These are phyloP conservation scores for Amniculicola lignicola DNA, from an alignment of 495 filamentous ascomycete genomes.

Conservation along the genomic window DNA sequence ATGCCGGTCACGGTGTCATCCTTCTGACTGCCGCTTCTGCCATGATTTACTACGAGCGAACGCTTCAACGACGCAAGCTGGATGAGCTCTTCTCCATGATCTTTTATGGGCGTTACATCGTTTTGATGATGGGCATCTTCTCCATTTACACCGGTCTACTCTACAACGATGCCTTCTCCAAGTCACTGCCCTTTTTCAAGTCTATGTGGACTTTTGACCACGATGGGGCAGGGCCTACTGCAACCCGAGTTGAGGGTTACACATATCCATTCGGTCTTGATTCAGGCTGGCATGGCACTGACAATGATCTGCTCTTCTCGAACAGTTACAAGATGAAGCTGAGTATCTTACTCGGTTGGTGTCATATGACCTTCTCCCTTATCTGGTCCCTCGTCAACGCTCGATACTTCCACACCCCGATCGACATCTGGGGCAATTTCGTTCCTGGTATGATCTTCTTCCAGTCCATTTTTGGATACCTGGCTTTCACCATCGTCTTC, in stretches of 20 bases:
- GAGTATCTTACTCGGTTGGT: slow-evolving; percentile 92
- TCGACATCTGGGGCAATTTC: slow-evolving; percentile 97
- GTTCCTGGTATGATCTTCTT: slow-evolving; percentile 98
- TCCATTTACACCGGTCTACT: slow-evolving; percentile 96
- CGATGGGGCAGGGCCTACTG: slow-evolving; percentile 60
- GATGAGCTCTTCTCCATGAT: slow-evolving; percentile 97
- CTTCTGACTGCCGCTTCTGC: slow-evolving; percentile 75
- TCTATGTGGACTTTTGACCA: slow-evolving; percentile 86
- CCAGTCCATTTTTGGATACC: slow-evolving; percentile 97
- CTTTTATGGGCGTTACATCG: slow-evolving; percentile 97
- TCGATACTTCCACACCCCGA: slow-evolving; percentile 85
- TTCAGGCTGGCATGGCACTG: slow-evolving; percentile 93
- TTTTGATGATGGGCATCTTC: slow-evolving; percentile 95
- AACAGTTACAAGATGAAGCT: slow-evolving; percentile 99
- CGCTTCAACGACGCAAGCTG: slow-evolving; percentile 74
- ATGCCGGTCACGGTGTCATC: slow-evolving; percentile 86
- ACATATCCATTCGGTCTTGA: slow-evolving; percentile 94
- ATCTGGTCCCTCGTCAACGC: slow-evolving; percentile 91
- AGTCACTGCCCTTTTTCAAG: slow-evolving; percentile 77
- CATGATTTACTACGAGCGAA: slow-evolving; percentile 96
- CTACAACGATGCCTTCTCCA: slow-evolving; percentile 98
- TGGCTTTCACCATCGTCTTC: slow-evolving; percentile 89
- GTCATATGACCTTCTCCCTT: slow-evolving; percentile 97
- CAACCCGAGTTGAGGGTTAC: slow-evolving; percentile 64
- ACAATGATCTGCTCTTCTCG: slow-evolving; percentile 88